Evolutionary conservation across 257 asterid genomes (phyloP).

Genomic region (Solanum verrucosum): DNA sequence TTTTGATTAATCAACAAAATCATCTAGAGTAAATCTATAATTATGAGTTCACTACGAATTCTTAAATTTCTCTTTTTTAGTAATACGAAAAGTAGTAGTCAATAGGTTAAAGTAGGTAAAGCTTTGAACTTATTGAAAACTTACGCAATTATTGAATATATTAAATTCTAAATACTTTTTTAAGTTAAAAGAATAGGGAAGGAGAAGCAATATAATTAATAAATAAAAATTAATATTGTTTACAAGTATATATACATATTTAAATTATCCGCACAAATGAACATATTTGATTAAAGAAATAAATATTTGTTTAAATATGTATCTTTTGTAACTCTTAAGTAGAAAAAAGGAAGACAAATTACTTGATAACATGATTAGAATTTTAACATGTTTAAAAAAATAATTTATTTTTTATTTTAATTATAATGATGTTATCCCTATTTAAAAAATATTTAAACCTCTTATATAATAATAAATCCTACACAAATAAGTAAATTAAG

Average conservation of each 20-base stretch:
- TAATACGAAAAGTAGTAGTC: background rate
- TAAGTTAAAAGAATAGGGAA: background rate
- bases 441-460: background rate
- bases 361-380: background rate
- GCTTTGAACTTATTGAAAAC: background rate
- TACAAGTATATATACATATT: background rate
- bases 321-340: background rate
- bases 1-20: too few species aligned
- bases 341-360: background rate
- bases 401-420: background rate
- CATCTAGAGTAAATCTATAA: background rate
- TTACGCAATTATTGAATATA: background rate
- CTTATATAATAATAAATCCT: too few species aligned
- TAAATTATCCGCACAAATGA: too few species aligned
- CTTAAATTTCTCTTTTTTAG: background rate
- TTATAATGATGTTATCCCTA: background rate
- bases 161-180: background rate
- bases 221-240: background rate
- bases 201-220: background rate
- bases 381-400: background rate
- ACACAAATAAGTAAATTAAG: background rate
- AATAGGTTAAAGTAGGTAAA: background rate
- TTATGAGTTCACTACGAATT: background rate
- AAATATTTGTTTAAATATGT: background rate
- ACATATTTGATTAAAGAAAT: background rate